Conservation (phyloP, 1,139 yeast species). For the Hyphopichia burtonii region DNA sequence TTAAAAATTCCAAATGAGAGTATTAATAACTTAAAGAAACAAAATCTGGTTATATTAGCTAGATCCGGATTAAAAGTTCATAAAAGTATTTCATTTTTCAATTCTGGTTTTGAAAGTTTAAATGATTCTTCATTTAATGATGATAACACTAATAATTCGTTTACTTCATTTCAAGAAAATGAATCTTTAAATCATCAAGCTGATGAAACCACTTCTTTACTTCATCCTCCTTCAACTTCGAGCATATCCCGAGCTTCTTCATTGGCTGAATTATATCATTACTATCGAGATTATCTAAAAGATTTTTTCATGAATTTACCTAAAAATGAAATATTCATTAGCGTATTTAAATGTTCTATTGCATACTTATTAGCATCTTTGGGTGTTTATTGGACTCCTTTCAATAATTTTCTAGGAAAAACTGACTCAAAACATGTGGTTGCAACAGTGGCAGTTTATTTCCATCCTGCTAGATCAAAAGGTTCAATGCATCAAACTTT, state of each 20-base stretch:
- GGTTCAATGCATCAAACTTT: conserved; percentile 82
- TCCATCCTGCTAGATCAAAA: conserved; percentile 76
- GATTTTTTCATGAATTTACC: conserved; percentile 6
- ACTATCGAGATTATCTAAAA: not conserved
- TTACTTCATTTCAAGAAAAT: not conserved
- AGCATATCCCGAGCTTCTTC: not conserved
- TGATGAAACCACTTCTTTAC: not conserved
- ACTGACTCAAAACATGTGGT: conserved; percentile 79
- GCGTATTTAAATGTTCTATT: conserved; percentile 62
- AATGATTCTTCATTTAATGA: conserved; percentile 5
- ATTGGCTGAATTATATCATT: not conserved
- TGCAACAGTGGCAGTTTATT: conserved; percentile 81
- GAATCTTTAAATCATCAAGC: not conserved
- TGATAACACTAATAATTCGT: not conserved
- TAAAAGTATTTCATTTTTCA: conserved; percentile 26
- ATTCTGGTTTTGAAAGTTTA: conserved; percentile 17
- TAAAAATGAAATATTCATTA: conserved; percentile 19
- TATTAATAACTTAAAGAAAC: conserved; percentile 14
- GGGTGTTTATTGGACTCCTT: conserved; percentile 65
- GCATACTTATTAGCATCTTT: conserved; percentile 73
- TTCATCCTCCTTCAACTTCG: not conserved
- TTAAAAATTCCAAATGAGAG: not conserved
- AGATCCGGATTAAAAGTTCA: conserved; percentile 41
- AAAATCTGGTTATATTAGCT: conserved; percentile 41
- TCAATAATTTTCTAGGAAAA: conserved; percentile 57